Evolutionary conservation across 2,329 filamentous ascomycete genomes (phyloP), one percentile per base, ranked within the genome.

Genomic region (Trichoderma brevicompactum): DNA sequence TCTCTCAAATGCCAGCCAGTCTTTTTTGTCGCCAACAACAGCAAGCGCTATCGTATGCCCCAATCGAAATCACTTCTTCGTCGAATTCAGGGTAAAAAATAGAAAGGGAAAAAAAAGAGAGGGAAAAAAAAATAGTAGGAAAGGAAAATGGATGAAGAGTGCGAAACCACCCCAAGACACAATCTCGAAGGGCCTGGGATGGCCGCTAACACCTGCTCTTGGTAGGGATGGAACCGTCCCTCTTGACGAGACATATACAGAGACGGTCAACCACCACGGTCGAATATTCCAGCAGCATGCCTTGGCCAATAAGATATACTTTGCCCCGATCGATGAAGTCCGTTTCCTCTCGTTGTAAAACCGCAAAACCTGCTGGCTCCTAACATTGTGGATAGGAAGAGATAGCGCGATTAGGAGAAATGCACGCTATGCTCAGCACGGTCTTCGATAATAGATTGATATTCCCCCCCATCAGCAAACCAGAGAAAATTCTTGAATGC

Each of bases 241-340:
- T 69, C 78, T 91, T 70, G 87, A 89, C 75, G 82, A 83, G 63
- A 78, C 78, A 50, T 86, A 85, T 72, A 79, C 85, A 69, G 83
- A 89, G 71, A 88, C 85, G 5, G 77, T 89, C 66, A 79, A 81
- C 15, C 79, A 88, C 69, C 81, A 88, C 74, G 87, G 87, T 67
- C 83, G 90, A 73, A 81, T 83, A 53, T 92, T 87, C 74, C 90
- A 92, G 69, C 83, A 83, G 72, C 87, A 89, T 77, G 84, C 89
- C 19, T 75, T 92, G 61, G 82, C 87, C 36, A 86, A 89, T 69
- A 81, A 80, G 41, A 83, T 86, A 68, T 91, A 90, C 74, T 89
- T 90, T 70, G 85, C 81, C 52, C 90, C 90, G 8, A 81, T 90
- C 65, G 90, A 92, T 73, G 89, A 92, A 81, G 90, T 91, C 81